phyloP scores from a whole-genome alignment of 2,329 filamentous ascomycete genomes.

The Paramyrothecium roridum region DNA sequence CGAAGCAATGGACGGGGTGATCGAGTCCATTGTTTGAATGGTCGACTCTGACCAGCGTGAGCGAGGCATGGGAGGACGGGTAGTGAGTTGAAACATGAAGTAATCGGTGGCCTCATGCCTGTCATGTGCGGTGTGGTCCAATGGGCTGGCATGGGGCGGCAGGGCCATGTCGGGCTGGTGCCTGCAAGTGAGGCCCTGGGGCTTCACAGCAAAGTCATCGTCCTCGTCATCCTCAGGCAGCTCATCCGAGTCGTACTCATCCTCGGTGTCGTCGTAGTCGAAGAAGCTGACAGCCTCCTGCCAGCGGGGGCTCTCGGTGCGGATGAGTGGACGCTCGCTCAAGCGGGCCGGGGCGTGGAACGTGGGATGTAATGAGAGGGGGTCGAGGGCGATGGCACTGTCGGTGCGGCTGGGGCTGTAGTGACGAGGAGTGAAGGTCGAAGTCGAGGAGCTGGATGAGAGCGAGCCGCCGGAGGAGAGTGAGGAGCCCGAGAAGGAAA shows the following conservation, averaged over 20 bases:
- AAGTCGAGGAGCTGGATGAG: constrained; percentile 23
- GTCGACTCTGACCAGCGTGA: constrained; percentile 43
- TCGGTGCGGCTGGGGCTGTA: constrained; percentile 19
- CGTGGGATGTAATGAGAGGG: constrained; percentile 29
- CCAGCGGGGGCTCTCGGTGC: constrained; percentile 2
- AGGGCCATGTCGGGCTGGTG: constrained; percentile 21
- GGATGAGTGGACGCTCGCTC: constrained; percentile 30
- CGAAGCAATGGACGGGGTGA: neutral
- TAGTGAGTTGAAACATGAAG: constrained; percentile 25
- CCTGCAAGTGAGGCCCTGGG: constrained; percentile 11
- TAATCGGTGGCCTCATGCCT: constrained; percentile 25
- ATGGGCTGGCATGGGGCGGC: constrained; percentile 22
- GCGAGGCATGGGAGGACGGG: constrained; percentile 26
- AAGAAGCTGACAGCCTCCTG: constrained; percentile 22
- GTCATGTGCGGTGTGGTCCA: constrained; percentile 17
- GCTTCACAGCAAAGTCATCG: constrained; percentile 38
- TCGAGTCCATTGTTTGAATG: constrained; percentile 22
- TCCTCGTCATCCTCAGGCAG: constrained; percentile 25
- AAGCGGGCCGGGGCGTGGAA: constrained; percentile 32
- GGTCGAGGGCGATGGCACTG: constrained; percentile 24
- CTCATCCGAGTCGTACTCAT: constrained; percentile 18
- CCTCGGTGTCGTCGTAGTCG: constrained; percentile 18
- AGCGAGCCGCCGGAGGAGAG: constrained; percentile 33
- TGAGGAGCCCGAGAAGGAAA: constrained; percentile 37
- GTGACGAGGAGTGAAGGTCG: constrained; percentile 11